Conservation (phyloP, 176 grass and related monocot genomes). For the Aegilops bicornis region DNA sequence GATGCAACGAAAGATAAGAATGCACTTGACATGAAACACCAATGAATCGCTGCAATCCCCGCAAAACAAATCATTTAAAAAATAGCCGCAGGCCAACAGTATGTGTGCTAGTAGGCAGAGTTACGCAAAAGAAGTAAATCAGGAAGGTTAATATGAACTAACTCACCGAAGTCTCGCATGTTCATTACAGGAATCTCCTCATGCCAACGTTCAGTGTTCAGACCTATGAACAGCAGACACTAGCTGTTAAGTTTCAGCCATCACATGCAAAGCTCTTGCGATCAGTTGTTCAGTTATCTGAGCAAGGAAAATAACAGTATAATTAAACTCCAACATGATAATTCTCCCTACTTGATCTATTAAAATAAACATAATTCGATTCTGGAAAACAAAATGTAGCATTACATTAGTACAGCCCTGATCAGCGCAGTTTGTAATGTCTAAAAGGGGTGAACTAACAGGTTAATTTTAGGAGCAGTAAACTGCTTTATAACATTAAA, state of each 20-base stretch:
- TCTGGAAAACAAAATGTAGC: constrained; percentile 11
- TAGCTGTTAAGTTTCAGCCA: neutral
- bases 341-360: neutral
- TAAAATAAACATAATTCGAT: neutral
- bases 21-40: neutral
- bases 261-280: neutral
- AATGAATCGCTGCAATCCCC: neutral
- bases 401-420: neutral
- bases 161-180: neutral
- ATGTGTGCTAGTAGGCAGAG: neutral
- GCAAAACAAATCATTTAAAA: neutral
- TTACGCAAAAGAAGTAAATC: neutral
- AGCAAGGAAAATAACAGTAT: neutral
- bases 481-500: neutral
- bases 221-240: neutral
- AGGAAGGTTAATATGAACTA: neutral
- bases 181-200: neutral
- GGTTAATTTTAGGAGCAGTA: constrained; percentile 1
- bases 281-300: neutral
- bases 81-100: neutral
- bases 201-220: neutral
- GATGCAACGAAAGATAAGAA: constrained; percentile 4
- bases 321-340: neutral
- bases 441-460: neutral
- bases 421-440: neutral